A percentile compares a stretch with the other conserved stretches of the same genome.
Conservation (phyloP, 2,329 filamentous ascomycete species). For the Claviceps purpurea region DNA sequence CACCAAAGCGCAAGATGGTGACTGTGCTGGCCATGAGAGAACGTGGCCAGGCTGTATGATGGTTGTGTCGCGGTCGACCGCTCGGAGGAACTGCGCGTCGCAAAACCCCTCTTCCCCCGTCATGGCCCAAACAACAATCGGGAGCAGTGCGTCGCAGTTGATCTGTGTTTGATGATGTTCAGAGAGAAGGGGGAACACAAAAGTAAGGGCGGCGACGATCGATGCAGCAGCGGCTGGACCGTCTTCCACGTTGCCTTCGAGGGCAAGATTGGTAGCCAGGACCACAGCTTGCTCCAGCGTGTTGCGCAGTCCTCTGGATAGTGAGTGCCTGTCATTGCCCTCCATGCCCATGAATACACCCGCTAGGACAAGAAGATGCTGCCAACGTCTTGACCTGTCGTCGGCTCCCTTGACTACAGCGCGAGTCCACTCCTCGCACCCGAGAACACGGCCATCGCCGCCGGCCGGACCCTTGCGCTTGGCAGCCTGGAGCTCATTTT, state of each 20-base stretch:
- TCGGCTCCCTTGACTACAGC: conserved; percentile 45
- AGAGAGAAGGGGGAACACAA: conserved; percentile 60
- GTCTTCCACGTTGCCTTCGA: conserved; percentile 34
- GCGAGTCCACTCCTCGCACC: conserved; percentile 40
- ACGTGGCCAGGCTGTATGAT: conserved; percentile 26
- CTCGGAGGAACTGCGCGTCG: conserved; percentile 60
- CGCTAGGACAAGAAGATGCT: conserved; percentile 68
- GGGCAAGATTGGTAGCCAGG: conserved; percentile 61
- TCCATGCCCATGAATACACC: conserved; percentile 70
- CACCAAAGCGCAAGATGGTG: conserved; percentile 47
- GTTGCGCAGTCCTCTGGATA: conserved; percentile 49
- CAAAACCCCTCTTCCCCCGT: conserved; percentile 62
- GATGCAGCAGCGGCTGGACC: conserved; percentile 30
- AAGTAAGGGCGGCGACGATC: conserved; percentile 61
- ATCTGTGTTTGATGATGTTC: conserved; percentile 43
- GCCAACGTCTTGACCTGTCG: conserved; percentile 55
- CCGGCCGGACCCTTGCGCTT: conserved; percentile 18
- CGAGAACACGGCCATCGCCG: conserved; percentile 31
- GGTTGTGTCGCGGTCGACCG: conserved; percentile 56
- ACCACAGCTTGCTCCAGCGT: conserved; percentile 63
- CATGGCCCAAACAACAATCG: conserved; percentile 53
- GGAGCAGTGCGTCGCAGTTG: conserved; percentile 57
- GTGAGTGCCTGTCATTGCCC: conserved; percentile 44
- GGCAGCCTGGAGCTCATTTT: conserved; percentile 28
- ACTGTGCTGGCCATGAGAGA: conserved; percentile 51